These are phyloP conservation scores for Pleurotus eryngii DNA, from an alignment of 768 basidiomycete species.

Conservation along the genomic window DNA sequence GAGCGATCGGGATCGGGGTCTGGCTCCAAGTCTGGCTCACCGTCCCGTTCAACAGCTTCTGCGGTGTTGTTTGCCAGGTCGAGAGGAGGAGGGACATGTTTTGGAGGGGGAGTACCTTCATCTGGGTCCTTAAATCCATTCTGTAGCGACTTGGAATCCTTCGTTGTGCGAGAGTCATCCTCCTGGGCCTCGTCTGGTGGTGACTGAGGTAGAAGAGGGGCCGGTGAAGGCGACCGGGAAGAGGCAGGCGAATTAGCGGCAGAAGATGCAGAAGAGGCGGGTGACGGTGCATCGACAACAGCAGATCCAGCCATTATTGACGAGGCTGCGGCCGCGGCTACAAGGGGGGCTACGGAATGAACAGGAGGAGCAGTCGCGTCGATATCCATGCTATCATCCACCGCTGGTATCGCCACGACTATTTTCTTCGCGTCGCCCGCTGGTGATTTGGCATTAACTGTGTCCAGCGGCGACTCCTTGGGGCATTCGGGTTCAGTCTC, in stretches of 20 bases:
- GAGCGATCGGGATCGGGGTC: constrained; percentile 25
- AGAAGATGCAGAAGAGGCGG: constrained; percentile 27
- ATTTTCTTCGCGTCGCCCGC: constrained; percentile 15
- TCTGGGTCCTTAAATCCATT: background rate
- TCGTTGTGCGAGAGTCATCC: constrained; percentile 12
- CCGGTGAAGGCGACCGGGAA: constrained; percentile 31
- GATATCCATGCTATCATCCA: constrained; percentile 23
- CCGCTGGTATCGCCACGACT: constrained; percentile 17
- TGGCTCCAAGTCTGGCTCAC: constrained; percentile 14
- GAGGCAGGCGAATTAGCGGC: constrained; percentile 30
- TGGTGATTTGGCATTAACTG: constrained; percentile 6
- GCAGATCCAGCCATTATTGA: constrained; percentile 47
- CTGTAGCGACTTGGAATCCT: background rate
- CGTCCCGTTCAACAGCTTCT: constrained; percentile 18
- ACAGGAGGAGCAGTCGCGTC: constrained; percentile 28
- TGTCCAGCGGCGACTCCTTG: constrained; percentile 12
- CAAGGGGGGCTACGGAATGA: constrained; percentile 24
- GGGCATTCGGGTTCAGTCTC: constrained; percentile 11
- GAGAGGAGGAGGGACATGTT: constrained; percentile 10
- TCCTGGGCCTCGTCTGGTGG: background rate
- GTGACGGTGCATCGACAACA: constrained; percentile 33
- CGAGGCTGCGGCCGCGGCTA: constrained; percentile 38
- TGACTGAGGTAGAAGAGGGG: background rate
- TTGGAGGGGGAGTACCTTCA: background rate
- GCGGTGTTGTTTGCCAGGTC: background rate